Conservation (phyloP, 2,329 filamentous ascomycete genomes). For the Didymella pinodella region DNA sequence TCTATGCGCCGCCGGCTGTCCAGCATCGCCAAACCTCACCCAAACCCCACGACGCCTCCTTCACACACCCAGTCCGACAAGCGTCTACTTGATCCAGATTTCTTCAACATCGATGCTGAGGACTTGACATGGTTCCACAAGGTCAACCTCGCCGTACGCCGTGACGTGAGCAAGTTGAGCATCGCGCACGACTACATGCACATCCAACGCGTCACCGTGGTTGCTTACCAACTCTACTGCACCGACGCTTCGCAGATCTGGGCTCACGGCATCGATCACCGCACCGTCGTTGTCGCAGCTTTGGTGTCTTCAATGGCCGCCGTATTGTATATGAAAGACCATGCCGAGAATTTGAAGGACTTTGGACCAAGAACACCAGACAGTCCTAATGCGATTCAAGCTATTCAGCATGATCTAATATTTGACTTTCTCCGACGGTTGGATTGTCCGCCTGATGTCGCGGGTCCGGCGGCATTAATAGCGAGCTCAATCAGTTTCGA, state of each 20-base stretch:
- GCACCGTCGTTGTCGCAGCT: constrained; percentile 71
- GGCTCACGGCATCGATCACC: constrained; percentile 55
- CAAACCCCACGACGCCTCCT: constrained; percentile 2
- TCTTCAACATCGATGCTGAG: constrained; percentile 20
- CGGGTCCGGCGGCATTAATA: constrained; percentile 71
- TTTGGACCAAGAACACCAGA: neutral
- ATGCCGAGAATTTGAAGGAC: constrained; percentile 39
- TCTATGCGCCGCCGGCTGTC: constrained; percentile 24
- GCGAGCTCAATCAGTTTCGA: constrained; percentile 80
- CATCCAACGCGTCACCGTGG: constrained; percentile 75
- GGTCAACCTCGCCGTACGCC: constrained; percentile 42
- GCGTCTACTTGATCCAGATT: constrained; percentile 25
- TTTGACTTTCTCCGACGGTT: constrained; percentile 62
- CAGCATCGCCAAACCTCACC: constrained; percentile 13
- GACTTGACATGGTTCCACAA: constrained; percentile 27
- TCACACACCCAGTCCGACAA: constrained; percentile 4
- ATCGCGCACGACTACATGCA: constrained; percentile 86
- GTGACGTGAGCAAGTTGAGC: constrained; percentile 74
- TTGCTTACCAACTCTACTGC: constrained; percentile 70
- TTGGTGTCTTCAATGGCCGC: constrained; percentile 78
- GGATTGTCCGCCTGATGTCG: constrained; percentile 66
- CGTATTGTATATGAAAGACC: constrained; percentile 68
- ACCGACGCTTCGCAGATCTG: constrained; percentile 51
- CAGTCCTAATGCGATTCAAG: constrained; percentile 25
- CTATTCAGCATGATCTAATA: constrained; percentile 58